Evolutionary conservation across 2,329 filamentous ascomycete species (phyloP).

Genomic region (Beauveria asiatica): DNA sequence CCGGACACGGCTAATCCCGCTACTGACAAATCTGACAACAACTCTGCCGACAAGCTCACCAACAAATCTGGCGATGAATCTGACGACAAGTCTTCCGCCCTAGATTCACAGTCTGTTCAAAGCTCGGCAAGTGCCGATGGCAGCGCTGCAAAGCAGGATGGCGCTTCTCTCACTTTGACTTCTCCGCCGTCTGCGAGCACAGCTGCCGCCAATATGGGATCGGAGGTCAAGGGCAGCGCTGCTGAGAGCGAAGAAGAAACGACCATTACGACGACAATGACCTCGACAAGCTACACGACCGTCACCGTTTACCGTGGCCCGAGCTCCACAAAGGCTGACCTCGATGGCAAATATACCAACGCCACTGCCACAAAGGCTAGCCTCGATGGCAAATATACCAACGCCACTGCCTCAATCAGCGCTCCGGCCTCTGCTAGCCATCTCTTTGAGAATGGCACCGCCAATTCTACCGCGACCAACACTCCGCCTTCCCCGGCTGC

Average conservation of each 20-base stretch:
- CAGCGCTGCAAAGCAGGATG: not conserved
- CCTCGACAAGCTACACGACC: constrained; percentile 1
- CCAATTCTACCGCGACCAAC: not conserved
- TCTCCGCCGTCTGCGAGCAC: not conserved
- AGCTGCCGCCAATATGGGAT: not conserved
- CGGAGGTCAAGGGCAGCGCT: not conserved
- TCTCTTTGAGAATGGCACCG: not conserved
- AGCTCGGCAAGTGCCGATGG: not conserved
- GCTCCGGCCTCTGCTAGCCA: not conserved
- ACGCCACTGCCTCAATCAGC: not conserved
- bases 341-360: too few species aligned
- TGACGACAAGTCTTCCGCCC: not conserved
- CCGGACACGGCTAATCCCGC: not conserved
- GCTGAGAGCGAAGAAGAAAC: not conserved
- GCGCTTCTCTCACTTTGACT: not conserved
- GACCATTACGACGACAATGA: constrained; percentile 5
- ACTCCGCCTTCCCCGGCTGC: not conserved
- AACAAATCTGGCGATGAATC: not conserved
- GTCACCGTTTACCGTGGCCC: not conserved
- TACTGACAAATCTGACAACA: not conserved
- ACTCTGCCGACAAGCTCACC: not conserved
- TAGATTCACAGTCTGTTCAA: not conserved
- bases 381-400: not conserved
- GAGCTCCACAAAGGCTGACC: not conserved
- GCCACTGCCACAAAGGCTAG: not conserved